These are phyloP conservation scores for Aureobasidium leucospermi DNA, from an alignment of 2,329 filamentous ascomycete species.

Conservation along the genomic window DNA sequence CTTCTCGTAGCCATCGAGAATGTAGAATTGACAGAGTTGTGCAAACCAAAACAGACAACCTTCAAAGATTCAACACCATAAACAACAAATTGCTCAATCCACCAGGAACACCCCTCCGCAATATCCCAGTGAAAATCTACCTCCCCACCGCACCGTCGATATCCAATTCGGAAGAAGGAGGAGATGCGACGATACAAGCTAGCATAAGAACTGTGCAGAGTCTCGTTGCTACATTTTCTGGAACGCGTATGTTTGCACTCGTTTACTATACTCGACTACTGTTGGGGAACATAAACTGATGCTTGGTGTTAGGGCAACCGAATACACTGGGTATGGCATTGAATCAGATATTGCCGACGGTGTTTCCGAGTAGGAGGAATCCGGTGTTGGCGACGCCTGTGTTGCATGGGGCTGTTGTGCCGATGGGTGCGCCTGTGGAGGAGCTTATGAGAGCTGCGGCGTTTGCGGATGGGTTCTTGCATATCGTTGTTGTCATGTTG, in stretches of 20 bases:
- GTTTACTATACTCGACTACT: not conserved
- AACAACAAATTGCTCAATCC: constrained; percentile 70
- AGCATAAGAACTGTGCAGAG: constrained; percentile 58
- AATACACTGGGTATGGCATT: constrained; percentile 73
- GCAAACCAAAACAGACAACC: constrained; percentile 52
- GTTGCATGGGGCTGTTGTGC: constrained; percentile 76
- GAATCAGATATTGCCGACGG: constrained; percentile 63
- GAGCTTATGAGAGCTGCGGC: constrained; percentile 76
- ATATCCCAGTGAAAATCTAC: constrained; percentile 85
- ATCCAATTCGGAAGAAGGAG: constrained; percentile 30
- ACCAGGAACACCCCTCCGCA: constrained; percentile 61
- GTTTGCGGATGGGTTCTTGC: constrained; percentile 89
- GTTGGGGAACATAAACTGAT: not conserved
- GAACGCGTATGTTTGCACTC: constrained; percentile 26
- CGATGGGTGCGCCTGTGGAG: constrained; percentile 70
- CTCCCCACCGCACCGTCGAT: constrained; percentile 49
- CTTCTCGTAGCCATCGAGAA: too few relatives aligned
- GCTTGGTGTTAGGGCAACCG: constrained; percentile 36
- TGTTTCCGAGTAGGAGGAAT: constrained; percentile 83
- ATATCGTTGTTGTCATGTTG: constrained; percentile 70
- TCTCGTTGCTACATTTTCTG: constrained; percentile 51
- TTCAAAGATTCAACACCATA: constrained; percentile 63
- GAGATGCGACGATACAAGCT: constrained; percentile 27
- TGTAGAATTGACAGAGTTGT: not conserved
- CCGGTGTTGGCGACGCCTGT: constrained; percentile 77